phyloP scores from a whole-genome alignment of 1,284 basidiomycete species.

The Sporisorium exsertum region DNA sequence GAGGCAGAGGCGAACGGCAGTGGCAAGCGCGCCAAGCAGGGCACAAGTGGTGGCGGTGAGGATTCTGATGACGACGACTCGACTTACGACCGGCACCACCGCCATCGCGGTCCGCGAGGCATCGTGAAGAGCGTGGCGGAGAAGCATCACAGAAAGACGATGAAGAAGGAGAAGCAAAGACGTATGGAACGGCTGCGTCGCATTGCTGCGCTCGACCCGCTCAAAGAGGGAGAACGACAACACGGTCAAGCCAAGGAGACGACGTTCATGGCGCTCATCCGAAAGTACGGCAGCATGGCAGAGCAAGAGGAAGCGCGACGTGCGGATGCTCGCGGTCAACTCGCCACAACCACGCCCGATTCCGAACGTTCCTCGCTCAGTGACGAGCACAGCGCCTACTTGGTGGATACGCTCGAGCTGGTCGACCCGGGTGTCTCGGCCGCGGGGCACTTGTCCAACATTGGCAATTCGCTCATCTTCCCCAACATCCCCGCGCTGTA shows the following conservation, averaged over 20 bases:
- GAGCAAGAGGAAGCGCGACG: conserved; percentile 10
- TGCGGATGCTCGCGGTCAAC: background rate
- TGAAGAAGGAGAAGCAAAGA: conserved; percentile 28
- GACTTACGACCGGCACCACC: background rate
- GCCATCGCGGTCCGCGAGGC: conserved; percentile 9
- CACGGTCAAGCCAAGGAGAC: conserved; percentile 40
- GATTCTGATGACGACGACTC: conserved; percentile 28
- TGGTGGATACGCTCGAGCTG: conserved; percentile 73
- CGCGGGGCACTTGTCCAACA: conserved; percentile 78
- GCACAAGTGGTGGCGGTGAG: background rate
- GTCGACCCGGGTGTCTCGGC: conserved; percentile 81
- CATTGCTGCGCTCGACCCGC: conserved; percentile 43
- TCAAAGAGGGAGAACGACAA: conserved; percentile 29
- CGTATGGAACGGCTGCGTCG: conserved; percentile 29
- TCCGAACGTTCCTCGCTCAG: conserved; percentile 17
- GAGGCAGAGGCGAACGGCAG: conserved; percentile 11
- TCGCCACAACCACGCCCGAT: background rate
- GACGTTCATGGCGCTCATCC: conserved; percentile 42
- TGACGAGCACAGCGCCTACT: conserved; percentile 43
- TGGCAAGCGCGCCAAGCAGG: conserved; percentile 1
- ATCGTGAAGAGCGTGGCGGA: conserved; percentile 32
- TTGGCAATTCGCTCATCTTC: conserved; percentile 80
- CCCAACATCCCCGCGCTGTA: conserved; percentile 74
- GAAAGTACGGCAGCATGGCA: conserved; percentile 37
- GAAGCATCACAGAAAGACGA: conserved; percentile 29